A percentile compares a stretch with the other conserved stretches of the same genome.
Evolutionary conservation across 768 basidiomycete species (phyloP).

Genomic region (Tulasnella calospora): DNA sequence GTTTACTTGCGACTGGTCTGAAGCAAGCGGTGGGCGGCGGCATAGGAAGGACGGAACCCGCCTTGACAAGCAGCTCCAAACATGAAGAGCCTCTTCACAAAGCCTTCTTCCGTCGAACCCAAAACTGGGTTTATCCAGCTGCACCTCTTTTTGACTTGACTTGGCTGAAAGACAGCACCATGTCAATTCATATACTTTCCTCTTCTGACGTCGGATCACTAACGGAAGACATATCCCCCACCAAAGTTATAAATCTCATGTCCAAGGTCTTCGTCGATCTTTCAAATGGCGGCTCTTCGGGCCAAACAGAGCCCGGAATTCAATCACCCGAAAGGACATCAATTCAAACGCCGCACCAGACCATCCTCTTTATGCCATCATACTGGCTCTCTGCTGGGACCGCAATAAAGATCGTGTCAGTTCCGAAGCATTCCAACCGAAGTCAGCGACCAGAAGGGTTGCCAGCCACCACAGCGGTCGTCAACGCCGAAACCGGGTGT

Average conservation of each 20-base stretch:
- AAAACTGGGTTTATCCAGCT: too few relatives aligned
- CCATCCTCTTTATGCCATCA: slow-evolving; percentile 79
- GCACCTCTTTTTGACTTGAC: background rate
- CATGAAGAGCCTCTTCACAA: too few relatives aligned
- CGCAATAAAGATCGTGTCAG: slow-evolving; percentile 74
- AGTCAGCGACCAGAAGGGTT: slow-evolving; percentile 49
- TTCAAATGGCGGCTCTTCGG: slow-evolving; percentile 33
- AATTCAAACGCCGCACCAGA: slow-evolving; percentile 52
- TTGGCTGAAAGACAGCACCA: background rate
- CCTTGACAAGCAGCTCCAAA: too few relatives aligned
- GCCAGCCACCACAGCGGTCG: slow-evolving; percentile 68
- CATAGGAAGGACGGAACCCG: too few relatives aligned
- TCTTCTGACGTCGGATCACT: slow-evolving; percentile 53
- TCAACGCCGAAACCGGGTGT: slow-evolving; percentile 64
- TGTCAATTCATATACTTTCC: slow-evolving; percentile 59
- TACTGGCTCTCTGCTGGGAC: slow-evolving; percentile 52
- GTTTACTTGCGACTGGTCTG: too few relatives aligned
- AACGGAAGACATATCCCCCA: slow-evolving; percentile 43
- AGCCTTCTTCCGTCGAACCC: too few relatives aligned
- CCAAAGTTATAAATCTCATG: slow-evolving; percentile 53
- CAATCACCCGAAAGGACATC: slow-evolving; percentile 57
- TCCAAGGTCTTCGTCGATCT: slow-evolving; percentile 52
- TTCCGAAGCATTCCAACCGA: slow-evolving; percentile 45
- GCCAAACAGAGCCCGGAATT: slow-evolving; percentile 27
- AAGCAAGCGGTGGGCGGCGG: too few relatives aligned